These are phyloP conservation scores for Neofusicoccum parvum DNA, from an alignment of 2,329 filamentous ascomycete species.

Conservation along the genomic window DNA sequence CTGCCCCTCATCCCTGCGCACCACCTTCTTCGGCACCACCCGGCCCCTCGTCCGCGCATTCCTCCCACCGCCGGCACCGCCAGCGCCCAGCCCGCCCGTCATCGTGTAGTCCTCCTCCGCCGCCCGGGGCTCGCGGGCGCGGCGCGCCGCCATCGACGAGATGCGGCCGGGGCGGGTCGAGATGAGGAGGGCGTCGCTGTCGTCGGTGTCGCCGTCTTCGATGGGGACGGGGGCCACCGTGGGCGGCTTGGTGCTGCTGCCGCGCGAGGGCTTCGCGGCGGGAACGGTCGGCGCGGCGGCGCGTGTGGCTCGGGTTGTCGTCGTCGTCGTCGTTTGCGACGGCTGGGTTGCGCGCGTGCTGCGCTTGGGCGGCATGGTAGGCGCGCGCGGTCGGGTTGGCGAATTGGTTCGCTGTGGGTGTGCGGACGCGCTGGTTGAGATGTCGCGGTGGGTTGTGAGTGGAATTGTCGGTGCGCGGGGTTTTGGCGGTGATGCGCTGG, in stretches of 20 bases:
- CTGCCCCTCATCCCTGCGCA: constrained; percentile 28
- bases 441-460: background rate
- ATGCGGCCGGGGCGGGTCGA: constrained; percentile 24
- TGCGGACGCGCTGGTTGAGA: background rate
- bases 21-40: constrained; percentile 26
- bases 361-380: constrained; percentile 16
- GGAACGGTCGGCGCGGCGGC: background rate
- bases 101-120: constrained; percentile 34
- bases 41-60: constrained; percentile 9
- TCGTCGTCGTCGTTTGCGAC: background rate
- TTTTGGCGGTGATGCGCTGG: background rate
- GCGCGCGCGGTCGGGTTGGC: background rate
- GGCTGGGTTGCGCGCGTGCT: constrained; percentile 25
- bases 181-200: constrained; percentile 33
- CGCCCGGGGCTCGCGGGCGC: constrained; percentile 23
- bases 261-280: background rate
- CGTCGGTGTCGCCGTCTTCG: constrained; percentile 25
- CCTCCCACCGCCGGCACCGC: constrained; percentile 17
- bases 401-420: background rate
- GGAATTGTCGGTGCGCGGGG: background rate
- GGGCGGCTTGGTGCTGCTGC: no score
- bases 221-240: no score
- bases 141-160: constrained; percentile 27
- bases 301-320: constrained; percentile 25
- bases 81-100: constrained; percentile 39